phyloP scores from a whole-genome alignment of 2,329 filamentous ascomycete species.

The Aspergillus pseudoterreus region DNA sequence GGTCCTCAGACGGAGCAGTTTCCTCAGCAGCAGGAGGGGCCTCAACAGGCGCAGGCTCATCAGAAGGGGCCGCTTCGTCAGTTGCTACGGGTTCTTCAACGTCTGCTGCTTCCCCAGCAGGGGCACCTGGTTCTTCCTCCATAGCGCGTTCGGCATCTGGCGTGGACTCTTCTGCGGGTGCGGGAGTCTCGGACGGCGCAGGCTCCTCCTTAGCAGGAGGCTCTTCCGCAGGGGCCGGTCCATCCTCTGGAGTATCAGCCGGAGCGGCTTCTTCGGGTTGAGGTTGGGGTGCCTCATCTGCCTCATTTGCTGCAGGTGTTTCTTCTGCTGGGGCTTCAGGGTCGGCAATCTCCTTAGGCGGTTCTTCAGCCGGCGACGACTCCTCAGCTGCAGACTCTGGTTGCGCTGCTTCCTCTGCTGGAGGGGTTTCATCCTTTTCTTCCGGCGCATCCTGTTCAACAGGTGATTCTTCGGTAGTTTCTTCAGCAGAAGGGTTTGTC shows the following conservation, averaged over 20 bases:
- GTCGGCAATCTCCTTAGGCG: conserved; percentile 2
- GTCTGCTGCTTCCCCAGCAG: conserved; percentile 9
- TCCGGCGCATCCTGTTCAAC: neutral
- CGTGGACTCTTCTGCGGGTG: conserved; percentile 8
- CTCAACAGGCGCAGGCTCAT: conserved; percentile 3
- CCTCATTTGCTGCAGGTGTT: conserved; percentile 8
- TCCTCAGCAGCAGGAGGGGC: conserved; percentile 8
- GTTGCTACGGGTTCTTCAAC: conserved; percentile 8
- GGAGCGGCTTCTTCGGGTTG: conserved; percentile 4
- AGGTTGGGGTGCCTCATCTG: conserved; percentile 8
- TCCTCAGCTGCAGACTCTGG: conserved; percentile 5
- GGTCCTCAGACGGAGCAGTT: neutral
- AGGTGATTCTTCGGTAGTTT: neutral
- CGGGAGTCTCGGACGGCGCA: conserved; percentile 12
- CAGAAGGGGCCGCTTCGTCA: conserved; percentile 3
- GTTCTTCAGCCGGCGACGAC: conserved; percentile 7
- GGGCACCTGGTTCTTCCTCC: neutral
- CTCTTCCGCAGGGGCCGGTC: conserved; percentile 13
- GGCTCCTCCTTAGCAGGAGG: conserved; percentile 12
- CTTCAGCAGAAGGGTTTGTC: neutral
- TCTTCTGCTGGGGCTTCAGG: conserved; percentile 9
- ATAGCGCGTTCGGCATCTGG: neutral
- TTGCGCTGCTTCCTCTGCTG: conserved; percentile 12
- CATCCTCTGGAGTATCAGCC: conserved; percentile 14
- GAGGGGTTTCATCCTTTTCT: conserved; percentile 9